Evolutionary conservation across 345 rosid genomes (phyloP).

Genomic region (Eucalyptus fibrosa): DNA sequence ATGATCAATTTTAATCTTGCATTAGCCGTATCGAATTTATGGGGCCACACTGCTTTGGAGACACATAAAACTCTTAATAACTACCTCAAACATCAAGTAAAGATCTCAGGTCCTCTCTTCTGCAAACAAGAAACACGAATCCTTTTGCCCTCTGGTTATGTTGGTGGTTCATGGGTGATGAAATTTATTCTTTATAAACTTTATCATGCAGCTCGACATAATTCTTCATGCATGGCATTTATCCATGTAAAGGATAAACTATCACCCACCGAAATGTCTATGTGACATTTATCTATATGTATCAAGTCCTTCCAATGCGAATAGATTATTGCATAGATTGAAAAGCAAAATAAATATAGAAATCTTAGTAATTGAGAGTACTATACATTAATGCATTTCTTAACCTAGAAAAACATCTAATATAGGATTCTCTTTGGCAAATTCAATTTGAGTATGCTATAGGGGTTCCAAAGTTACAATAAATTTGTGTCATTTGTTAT

Average conservation of each 20-base stretch:
- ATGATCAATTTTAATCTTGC: background rate
- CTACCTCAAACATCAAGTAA: background rate
- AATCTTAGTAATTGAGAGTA: background rate
- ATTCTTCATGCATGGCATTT: background rate
- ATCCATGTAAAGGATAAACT: background rate
- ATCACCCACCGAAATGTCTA: background rate
- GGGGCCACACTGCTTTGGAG: background rate
- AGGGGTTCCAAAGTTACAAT: background rate
- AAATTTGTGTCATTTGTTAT: background rate
- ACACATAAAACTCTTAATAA: background rate
- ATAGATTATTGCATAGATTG: background rate
- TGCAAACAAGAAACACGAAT: background rate
- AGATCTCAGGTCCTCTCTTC: background rate
- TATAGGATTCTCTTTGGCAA: background rate
- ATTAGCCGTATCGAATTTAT: background rate
- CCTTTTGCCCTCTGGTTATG: background rate
- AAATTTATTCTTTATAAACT: background rate
- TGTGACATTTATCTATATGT: background rate
- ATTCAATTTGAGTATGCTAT: background rate
- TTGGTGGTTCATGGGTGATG: background rate
- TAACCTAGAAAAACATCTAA: background rate
- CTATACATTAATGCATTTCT: background rate
- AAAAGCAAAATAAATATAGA: background rate
- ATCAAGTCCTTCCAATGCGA: background rate
- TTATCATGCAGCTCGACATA: background rate